These are phyloP conservation scores for Candida cerambycidarum DNA, from an alignment of 805 yeast species.

Conservation along the genomic window DNA sequence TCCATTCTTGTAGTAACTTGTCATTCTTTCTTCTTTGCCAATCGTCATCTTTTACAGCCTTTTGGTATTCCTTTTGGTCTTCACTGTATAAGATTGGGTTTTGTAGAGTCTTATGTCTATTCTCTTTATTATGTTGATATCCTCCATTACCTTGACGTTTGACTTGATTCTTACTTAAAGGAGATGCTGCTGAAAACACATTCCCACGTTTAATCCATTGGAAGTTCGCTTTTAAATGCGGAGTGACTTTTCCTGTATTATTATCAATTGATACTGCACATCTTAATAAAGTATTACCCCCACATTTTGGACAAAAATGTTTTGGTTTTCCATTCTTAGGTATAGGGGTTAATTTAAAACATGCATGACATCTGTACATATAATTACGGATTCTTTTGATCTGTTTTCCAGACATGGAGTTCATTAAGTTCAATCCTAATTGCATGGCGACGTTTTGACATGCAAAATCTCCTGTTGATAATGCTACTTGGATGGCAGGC, in stretches of 20 bases:
- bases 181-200: conserved; percentile 79
- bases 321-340: conserved; percentile 73
- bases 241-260: conserved; percentile 75
- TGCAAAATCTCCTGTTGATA: conserved; percentile 96
- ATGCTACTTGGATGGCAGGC: conserved; percentile 65
- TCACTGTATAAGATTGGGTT: conserved; percentile 68
- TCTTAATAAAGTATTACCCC: conserved; percentile 86
- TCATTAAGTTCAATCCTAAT: conserved; percentile 83
- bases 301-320: conserved; percentile 95
- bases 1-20: conserved; percentile 80
- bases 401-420: conserved; percentile 77
- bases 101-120: conserved; percentile 48
- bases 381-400: conserved; percentile 84
- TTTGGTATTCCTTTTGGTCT: conserved; percentile 91
- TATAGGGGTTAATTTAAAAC: conserved; percentile 79
- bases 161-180: conserved; percentile 72
- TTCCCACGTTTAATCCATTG: conserved; percentile 94
- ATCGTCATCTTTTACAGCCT: conserved; percentile 82
- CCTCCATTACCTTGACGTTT: conserved; percentile 79
- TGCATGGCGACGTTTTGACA: conserved; percentile 94
- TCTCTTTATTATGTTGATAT: conserved; percentile 67
- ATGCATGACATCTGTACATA: conserved; percentile 97
- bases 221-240: conserved; percentile 87
- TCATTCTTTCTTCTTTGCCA: conserved; percentile 88
- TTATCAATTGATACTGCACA: conserved; percentile 87